These are phyloP conservation scores for Piper longum DNA, from an alignment of 164 flowering plant genomes.

Conservation along the genomic window DNA sequence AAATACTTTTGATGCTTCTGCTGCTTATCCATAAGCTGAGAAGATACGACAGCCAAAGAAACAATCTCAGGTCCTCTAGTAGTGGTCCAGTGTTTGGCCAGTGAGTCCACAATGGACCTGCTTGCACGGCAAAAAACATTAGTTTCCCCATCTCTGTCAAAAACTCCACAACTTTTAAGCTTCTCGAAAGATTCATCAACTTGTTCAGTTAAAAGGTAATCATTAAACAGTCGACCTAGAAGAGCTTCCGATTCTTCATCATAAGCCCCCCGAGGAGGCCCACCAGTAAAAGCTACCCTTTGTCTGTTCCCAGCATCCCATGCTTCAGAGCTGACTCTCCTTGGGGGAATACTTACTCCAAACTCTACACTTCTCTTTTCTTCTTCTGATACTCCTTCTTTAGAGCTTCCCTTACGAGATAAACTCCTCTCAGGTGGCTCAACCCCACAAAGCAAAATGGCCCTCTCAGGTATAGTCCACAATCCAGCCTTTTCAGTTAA, in stretches of 20 bases:
- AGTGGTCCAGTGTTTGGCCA: conserved; percentile 97
- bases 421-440: conserved; percentile 90
- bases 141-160: conserved; percentile 81
- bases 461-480: conserved; percentile 95
- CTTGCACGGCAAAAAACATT: conserved; percentile 71
- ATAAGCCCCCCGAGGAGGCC: conserved; percentile 43
- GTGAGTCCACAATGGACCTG: conserved; percentile 78
- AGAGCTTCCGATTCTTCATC: conserved; percentile 92
- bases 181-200: conserved; percentile 55
- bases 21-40: conserved; percentile 81
- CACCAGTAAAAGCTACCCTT: conserved; percentile 28
- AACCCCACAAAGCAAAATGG: conserved; percentile 82
- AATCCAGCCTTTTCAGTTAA: conserved; percentile 91
- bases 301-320: conserved; percentile 56
- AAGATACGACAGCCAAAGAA: conserved; percentile 52
- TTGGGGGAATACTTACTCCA: conserved; percentile 44
- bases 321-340: conserved; percentile 69
- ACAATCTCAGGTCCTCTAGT: conserved; percentile 90
- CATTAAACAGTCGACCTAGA: conserved; percentile 65
- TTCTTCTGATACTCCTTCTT: conserved; percentile 56
- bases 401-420: conserved; percentile 84
- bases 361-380: conserved; percentile 45
- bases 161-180: conserved; percentile 56
- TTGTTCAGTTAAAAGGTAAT: conserved; percentile 61
- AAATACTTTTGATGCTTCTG: conserved; percentile 79